Conservation (phyloP, 192 early-diverging fungal species). For the Mortierella alpina region DNA sequence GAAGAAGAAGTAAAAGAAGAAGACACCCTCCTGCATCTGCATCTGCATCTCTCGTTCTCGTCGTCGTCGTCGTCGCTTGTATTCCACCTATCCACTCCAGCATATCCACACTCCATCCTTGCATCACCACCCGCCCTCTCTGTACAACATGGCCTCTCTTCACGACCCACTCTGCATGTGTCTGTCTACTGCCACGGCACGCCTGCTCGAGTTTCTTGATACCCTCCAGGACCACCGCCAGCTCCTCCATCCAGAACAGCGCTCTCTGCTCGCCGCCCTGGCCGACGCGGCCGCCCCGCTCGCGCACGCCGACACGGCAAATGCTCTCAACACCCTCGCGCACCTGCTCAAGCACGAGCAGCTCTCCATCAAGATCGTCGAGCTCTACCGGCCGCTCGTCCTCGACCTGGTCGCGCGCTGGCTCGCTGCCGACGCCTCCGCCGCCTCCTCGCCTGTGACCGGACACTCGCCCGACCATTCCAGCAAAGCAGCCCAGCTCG, state of each 20-base stretch:
- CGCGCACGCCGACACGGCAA: conserved; percentile 15
- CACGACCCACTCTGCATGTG: conserved; percentile 53
- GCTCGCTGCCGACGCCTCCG: conserved; percentile 55
- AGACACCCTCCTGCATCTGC: background rate
- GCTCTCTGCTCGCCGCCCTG: conserved; percentile 17
- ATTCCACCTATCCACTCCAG: background rate
- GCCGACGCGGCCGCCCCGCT: conserved; percentile 8
- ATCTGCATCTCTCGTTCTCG: conserved; percentile 10
- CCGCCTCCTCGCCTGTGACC: conserved; percentile 6
- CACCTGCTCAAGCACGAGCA: conserved; percentile 41
- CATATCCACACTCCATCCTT: conserved; percentile 1
- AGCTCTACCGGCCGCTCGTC: conserved; percentile 78
- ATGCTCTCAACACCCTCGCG: conserved; percentile 38
- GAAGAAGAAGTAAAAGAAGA: no score
- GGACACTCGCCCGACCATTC: conserved; percentile 15
- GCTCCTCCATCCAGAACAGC: conserved; percentile 21
- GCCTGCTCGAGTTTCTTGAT: conserved; percentile 51
- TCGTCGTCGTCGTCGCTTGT: background rate
- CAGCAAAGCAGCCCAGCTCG: conserved; percentile 19
- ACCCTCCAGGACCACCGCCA: conserved; percentile 12
- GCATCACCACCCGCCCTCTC: background rate
- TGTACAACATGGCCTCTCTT: conserved; percentile 35
- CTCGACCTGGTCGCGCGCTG: conserved; percentile 87
- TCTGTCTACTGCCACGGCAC: conserved; percentile 37
- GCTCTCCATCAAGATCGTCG: conserved; percentile 49